Base-by-base conservation (phyloP, 1,284 basidiomycete genomes). In the Papiliotrema fonsecae region DNA sequence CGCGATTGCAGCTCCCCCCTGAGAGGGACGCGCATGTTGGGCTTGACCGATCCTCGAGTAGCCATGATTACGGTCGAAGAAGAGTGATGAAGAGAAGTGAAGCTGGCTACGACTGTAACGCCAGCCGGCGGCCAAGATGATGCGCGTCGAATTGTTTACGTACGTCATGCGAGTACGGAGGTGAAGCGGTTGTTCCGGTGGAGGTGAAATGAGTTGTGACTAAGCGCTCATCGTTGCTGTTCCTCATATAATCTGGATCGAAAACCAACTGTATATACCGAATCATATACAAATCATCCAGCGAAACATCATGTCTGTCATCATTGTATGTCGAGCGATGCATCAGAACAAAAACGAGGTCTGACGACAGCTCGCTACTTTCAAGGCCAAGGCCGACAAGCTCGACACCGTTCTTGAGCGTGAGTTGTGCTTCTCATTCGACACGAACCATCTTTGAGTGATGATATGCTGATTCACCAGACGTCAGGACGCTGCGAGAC, bases 401-500 rank as follows among this genome's bases (percentile, higher is more conserved):
- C 47, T 47, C 4, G 30, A 52, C 6, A 31, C 25, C 4, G n/a
- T 52, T 9, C 37, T 52, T 24, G 19, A 48, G 5, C 35, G 51
- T 48, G 18, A 31, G 42, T 31, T 22, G 3, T 11, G 6, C 9
- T n/a, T 24, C 13, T 28, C 43, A 10, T 31, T 30, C 24, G n/a
- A 19, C 19, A 16, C 16, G 18, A 13, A 10, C 26, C 6, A 5
- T 19, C 25, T 42, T n/a, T 4, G 13, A 5, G 7, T 38, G 25
- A 41, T 24, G 18, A 5, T 21, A 11, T 22, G 27, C 39, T 52
- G 27, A 49, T n/a, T 6, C 10, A 7, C 7, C 34, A 55, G 56
- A 37, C n/a, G 31, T 55, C 47, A 49, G 50, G 43, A 35, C 41
- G 2, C 39, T 57, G 18, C 25, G 35, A 13, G 47, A 41, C 2